These are phyloP conservation scores for Dryas integrifolia DNA, from an alignment of 331 rosid species.

Conservation along the genomic window DNA sequence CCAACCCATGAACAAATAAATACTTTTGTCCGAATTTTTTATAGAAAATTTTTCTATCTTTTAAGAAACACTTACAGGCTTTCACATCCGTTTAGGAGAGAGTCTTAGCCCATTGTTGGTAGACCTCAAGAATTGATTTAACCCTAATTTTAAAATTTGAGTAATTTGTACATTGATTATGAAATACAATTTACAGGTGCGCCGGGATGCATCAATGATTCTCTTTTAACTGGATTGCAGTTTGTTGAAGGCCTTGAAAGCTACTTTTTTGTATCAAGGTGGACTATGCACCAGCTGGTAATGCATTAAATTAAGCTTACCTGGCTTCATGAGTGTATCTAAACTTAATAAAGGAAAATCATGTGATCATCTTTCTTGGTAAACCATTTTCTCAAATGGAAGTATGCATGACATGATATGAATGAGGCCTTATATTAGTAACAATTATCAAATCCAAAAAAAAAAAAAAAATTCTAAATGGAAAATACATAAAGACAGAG, in stretches of 20 bases:
- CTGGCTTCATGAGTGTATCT: constrained; percentile 19
- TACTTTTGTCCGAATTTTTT: neutral
- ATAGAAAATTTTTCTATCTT: neutral
- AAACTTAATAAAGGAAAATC: constrained; percentile 9
- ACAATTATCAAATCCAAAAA: neutral
- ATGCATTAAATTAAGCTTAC: constrained; percentile 28
- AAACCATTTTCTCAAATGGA: constrained; percentile 15
- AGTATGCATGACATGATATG: constrained; percentile 2
- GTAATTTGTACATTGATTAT: constrained; percentile 26
- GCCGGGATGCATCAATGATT: constrained; percentile 85
- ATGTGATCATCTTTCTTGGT: constrained; percentile 18
- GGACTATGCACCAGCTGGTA: constrained; percentile 99
- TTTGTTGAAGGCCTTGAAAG: constrained; percentile 85
- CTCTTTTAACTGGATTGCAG: constrained; percentile 84
- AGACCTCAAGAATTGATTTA: neutral
- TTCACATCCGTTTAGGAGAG: neutral
- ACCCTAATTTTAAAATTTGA: neutral
- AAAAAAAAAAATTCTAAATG: neutral
- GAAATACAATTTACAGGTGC: constrained; percentile 66
- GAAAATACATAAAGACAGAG: neutral
- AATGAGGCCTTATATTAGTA: neutral
- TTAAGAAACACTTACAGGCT: neutral
- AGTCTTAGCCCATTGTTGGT: neutral
- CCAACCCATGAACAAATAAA: neutral
- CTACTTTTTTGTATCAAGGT: constrained; percentile 79